Percentiles rank a stretch among this genome's conserved stretches.
Evolutionary conservation across 2,329 filamentous ascomycete species (phyloP).

Genomic region (Nemania abortiva): DNA sequence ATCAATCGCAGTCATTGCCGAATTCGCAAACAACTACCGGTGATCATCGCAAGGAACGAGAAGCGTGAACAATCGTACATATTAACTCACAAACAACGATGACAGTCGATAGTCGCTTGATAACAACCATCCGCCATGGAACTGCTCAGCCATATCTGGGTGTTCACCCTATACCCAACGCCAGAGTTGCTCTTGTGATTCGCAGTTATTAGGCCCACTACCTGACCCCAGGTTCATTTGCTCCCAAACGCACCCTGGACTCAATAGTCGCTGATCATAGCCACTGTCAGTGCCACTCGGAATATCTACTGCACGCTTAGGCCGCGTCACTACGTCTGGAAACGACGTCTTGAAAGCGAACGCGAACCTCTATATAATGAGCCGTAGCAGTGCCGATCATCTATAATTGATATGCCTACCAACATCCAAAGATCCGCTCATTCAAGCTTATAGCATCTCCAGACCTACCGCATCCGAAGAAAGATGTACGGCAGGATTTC

Average conservation of each 20-base stretch:
- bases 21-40: no score
- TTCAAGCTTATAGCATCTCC: not conserved
- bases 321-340: not conserved
- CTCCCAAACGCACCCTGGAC: not conserved
- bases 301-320: not conserved
- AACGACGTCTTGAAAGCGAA: not conserved
- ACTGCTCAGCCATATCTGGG: no score
- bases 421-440: not conserved
- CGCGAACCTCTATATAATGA: not conserved
- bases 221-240: not conserved
- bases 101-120: no score
- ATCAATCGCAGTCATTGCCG: no score
- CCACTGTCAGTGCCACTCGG: not conserved
- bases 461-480: not conserved
- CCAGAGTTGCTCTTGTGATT: not conserved
- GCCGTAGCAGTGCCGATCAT: not conserved
- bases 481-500: slow-evolving; percentile 3
- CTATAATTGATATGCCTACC: not conserved
- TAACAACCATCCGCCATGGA: no score
- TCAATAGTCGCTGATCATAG: not conserved
- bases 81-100: no score
- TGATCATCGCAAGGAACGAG: no score
- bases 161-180: no score
- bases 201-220: not conserved
- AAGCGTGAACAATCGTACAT: no score